phyloP scores from a whole-genome alignment of 1,139 yeast genomes.

The Blastobotrys ciferrii region DNA sequence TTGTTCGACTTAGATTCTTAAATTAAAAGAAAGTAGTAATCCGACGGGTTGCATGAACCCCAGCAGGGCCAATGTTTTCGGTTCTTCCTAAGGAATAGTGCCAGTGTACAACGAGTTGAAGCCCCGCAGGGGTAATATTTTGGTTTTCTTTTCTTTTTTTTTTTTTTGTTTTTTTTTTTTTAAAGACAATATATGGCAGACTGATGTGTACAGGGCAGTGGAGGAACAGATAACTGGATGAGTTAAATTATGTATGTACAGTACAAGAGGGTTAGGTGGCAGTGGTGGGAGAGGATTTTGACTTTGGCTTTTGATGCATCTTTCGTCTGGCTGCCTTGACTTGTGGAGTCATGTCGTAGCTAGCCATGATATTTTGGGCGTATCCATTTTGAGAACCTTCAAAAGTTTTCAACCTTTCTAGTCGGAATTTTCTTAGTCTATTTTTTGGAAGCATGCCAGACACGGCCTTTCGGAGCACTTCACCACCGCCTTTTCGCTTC shows the following conservation, averaged over 20 bases:
- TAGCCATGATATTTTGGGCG: constrained; percentile 75
- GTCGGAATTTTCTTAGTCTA: constrained; percentile 70
- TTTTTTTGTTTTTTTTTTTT: no score
- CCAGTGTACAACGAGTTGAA: no score
- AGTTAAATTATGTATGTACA: constrained; percentile 7
- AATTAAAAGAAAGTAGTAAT: no score
- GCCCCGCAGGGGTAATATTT: no score
- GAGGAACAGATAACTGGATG: no score
- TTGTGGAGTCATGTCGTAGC: constrained; percentile 62
- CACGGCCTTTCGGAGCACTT: constrained; percentile 79
- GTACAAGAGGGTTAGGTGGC: not conserved
- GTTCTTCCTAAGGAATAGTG: no score
- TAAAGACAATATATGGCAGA: no score
- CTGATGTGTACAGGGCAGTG: no score
- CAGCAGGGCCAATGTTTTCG: no score
- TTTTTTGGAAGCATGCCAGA: constrained; percentile 96
- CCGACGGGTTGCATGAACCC: no score
- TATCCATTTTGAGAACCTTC: constrained; percentile 92
- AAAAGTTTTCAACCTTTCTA: constrained; percentile 79
- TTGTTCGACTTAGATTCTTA: no score
- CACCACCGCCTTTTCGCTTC: constrained; percentile 81
- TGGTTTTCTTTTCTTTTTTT: no score
- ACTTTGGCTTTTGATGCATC: not conserved
- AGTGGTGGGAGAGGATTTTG: not conserved
- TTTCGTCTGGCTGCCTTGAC: constrained; percentile 10